Evolutionary conservation across 2,329 filamentous ascomycete species (phyloP), one percentile per base, ranked within the genome.

Genomic region (Clonostachys rosea): DNA sequence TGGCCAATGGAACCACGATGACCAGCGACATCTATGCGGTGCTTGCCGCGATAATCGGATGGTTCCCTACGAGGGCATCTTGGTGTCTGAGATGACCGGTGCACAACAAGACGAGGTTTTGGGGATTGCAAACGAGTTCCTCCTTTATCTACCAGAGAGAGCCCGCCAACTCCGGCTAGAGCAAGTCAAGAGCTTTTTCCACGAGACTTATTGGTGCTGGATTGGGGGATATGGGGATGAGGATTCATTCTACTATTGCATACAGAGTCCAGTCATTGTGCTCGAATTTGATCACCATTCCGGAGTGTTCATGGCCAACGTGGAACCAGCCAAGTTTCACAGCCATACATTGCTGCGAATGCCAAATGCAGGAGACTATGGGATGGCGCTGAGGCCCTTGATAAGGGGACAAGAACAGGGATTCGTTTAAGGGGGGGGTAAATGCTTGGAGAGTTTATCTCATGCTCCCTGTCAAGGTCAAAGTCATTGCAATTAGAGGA

Each of bases 281-380:
- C 69, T 84, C 45, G 87, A 91, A 69, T 87, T 91, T 52, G 87
- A 90, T 56, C 85, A 89, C 60, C 86, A 90, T 62, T 86, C 79
- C 0, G 86, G 87, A 1, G 86, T 91, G 2, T 91, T 90, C 55
- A 64, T 91, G 57, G 81, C 74, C 2, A 91, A 90, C 59, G 73
- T 72, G 46, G 78, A 86, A 61, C 86, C 87, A 2, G 80, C 81
- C 37, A 86, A 86, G 62, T 91, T 87, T 56, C 87, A 91, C 58
- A 86, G 87, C 34, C 87, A 91, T 60, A 91, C 87, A 0, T 67
- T 89, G 51, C 65, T 88, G 49, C 66, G 87, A 40, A 83, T 80
- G 42, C 87, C 87, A 8, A 91, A 91, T 62, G 81, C 71, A 1
- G 87, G 86, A 1, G 87, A 91, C 59, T 91, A 91, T 64, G 87